Percentiles rank a stretch among this genome's conserved stretches.
These are phyloP conservation scores for Zizania palustris DNA, from an alignment of 202 grass and related monocot species.

Conservation along the genomic window DNA sequence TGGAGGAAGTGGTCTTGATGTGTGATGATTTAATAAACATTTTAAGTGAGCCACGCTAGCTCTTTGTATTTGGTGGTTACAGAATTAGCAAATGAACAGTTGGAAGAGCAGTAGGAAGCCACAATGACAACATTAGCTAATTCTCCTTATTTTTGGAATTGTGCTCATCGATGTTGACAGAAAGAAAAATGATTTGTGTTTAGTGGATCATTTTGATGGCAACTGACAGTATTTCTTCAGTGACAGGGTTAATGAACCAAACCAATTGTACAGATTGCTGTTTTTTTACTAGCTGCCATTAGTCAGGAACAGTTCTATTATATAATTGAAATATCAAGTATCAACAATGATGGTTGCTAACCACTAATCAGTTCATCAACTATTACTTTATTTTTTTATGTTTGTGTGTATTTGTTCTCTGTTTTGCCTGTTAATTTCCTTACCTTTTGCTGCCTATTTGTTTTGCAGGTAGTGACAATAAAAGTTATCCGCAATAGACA, in stretches of 20 bases:
- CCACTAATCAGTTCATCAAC: not conserved
- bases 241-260: slow-evolving; percentile 30
- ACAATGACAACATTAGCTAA: slow-evolving; percentile 30
- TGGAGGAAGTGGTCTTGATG: slow-evolving; percentile 41
- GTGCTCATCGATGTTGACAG: slow-evolving; percentile 45
- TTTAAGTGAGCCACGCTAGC: slow-evolving; percentile 31
- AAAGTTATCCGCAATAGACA: slow-evolving; percentile 84
- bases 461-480: slow-evolving; percentile 59
- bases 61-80: slow-evolving; percentile 24
- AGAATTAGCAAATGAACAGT: slow-evolving; percentile 39
- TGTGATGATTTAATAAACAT: slow-evolving; percentile 31
- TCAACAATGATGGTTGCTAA: slow-evolving; percentile 9
- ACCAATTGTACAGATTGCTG: slow-evolving; percentile 4
- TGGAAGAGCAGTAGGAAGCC: slow-evolving; percentile 27
- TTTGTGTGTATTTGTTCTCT: slow-evolving; percentile 17
- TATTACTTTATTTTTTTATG: too few species aligned
- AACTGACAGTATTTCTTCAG: slow-evolving; percentile 20
- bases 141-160: slow-evolving; percentile 16
- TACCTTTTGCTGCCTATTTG: not conserved
- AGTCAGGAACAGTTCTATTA: not conserved
- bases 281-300: slow-evolving; percentile 16
- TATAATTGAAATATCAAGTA: not conserved
- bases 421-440: slow-evolving; percentile 10
- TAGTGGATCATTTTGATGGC: slow-evolving; percentile 19
- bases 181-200: slow-evolving; percentile 27